These are phyloP conservation scores for Phycomyces blakesleeanus DNA, from an alignment of 192 early-diverging fungal genomes.

Conservation along the genomic window DNA sequence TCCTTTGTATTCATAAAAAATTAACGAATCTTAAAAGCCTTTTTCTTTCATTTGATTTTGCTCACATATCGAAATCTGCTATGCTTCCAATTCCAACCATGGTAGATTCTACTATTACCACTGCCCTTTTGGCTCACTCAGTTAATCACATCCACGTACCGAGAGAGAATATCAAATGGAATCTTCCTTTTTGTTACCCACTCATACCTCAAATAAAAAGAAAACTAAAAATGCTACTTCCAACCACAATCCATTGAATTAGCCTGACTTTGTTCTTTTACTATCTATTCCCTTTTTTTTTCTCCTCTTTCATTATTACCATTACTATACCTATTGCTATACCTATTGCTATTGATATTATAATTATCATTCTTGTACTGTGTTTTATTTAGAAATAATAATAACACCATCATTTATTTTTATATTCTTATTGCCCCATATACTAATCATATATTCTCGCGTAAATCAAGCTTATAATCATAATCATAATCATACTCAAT, in stretches of 20 bases:
- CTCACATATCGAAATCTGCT: neutral
- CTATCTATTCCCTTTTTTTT: neutral
- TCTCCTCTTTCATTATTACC: neutral
- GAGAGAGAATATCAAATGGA: neutral
- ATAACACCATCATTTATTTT: too few relatives aligned
- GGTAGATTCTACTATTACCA: neutral
- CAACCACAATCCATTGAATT: neutral
- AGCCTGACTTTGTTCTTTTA: neutral
- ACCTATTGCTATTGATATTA: too few relatives aligned
- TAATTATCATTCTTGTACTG: too few relatives aligned
- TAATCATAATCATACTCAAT: too few relatives aligned
- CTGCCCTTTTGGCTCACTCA: neutral
- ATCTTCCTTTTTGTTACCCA: neutral
- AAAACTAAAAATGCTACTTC: neutral
- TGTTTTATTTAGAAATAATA: too few relatives aligned
- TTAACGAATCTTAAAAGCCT: neutral
- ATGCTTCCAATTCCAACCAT: constrained; percentile 3
- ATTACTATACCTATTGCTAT: too few relatives aligned
- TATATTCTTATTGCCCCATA: too few relatives aligned
- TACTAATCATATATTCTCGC: too few relatives aligned
- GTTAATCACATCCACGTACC: neutral
- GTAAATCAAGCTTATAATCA: too few relatives aligned
- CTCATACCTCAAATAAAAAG: constrained; percentile 3
- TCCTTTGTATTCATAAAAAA: too few relatives aligned
- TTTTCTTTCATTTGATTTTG: neutral